phyloP scores from a whole-genome alignment of 768 basidiomycete genomes.

The Clavulina sp. region DNA sequence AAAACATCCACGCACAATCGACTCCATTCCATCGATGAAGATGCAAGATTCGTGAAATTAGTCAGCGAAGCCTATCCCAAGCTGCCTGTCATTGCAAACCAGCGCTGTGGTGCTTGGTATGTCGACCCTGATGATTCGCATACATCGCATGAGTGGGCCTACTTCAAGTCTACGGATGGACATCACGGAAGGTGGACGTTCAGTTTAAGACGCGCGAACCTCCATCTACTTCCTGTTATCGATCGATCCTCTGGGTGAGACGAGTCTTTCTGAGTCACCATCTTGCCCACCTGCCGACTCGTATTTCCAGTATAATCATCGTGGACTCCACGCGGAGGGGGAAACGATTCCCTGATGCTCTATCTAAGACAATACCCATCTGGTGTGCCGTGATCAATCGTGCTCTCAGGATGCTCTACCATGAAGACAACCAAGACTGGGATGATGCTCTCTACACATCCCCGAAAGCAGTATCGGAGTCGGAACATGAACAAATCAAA shows the following conservation, averaged over 20 bases:
- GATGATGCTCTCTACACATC: constrained; percentile 51
- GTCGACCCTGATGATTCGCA: constrained; percentile 34
- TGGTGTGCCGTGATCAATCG: constrained; percentile 87
- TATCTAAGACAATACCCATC: constrained; percentile 84
- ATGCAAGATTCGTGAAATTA: constrained; percentile 46
- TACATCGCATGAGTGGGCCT: constrained; percentile 27
- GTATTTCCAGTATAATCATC: constrained; percentile 42
- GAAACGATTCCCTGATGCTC: constrained; percentile 84
- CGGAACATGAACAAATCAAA: constrained; percentile 68
- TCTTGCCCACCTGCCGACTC: background rate
- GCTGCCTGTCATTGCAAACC: constrained; percentile 57
- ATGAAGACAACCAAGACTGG: constrained; percentile 24
- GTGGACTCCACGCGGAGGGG: constrained; percentile 89
- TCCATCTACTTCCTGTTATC: constrained; percentile 52
- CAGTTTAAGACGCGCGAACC: constrained; percentile 66
- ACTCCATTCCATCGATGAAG: constrained; percentile 68
- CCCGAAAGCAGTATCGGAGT: constrained; percentile 26
- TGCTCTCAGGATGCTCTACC: constrained; percentile 21
- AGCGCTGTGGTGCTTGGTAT: constrained; percentile 92
- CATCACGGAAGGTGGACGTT: constrained; percentile 76
- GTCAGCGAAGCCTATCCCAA: constrained; percentile 32
- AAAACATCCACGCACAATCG: constrained; percentile 60
- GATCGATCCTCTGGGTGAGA: constrained; percentile 41
- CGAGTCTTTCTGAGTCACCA: background rate
- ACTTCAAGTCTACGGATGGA: constrained; percentile 88